Evolutionary conservation across 495 filamentous ascomycete genomes (phyloP).

Genomic region (Jackrogersella minutella): DNA sequence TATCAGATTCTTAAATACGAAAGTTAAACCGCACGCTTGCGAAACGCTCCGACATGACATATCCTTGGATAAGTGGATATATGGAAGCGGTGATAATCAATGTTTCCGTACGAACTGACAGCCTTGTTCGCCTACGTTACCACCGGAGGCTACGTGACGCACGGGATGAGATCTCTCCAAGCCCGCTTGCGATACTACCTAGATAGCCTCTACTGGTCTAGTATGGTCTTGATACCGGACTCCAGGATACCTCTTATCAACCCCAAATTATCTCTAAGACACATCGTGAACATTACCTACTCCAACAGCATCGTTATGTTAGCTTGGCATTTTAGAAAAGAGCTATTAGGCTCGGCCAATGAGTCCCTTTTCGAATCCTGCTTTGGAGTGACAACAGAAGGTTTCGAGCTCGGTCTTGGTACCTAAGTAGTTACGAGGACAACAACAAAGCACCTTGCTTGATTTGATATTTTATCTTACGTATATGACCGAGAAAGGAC

Average conservation of each 20-base stretch:
- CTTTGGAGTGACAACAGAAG: neutral
- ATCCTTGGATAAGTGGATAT: neutral
- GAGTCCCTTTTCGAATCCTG: neutral
- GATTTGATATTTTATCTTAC: neutral
- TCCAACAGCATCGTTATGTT: neutral
- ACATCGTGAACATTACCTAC: too few relatives aligned
- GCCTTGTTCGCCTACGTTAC: neutral
- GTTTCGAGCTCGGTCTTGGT: neutral
- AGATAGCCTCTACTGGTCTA: too few relatives aligned
- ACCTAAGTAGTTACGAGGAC: neutral
- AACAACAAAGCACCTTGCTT: neutral
- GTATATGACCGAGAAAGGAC: neutral
- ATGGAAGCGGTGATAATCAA: neutral
- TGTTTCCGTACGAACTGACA: neutral
- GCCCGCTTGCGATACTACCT: neutral
- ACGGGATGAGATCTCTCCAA: too few relatives aligned
- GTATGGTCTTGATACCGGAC: neutral
- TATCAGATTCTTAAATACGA: neutral
- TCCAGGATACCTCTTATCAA: neutral
- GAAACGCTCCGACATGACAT: conserved; percentile 2
- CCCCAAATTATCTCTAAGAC: too few relatives aligned
- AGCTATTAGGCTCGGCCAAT: neutral
- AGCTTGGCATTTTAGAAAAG: neutral
- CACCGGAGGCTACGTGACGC: neutral
- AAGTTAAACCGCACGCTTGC: neutral